Percentiles rank a stretch among this genome's conserved stretches.
These are phyloP conservation scores for Pseudogymnoascus sp. DNA, from an alignment of 2,329 filamentous ascomycete genomes.

Conservation along the genomic window DNA sequence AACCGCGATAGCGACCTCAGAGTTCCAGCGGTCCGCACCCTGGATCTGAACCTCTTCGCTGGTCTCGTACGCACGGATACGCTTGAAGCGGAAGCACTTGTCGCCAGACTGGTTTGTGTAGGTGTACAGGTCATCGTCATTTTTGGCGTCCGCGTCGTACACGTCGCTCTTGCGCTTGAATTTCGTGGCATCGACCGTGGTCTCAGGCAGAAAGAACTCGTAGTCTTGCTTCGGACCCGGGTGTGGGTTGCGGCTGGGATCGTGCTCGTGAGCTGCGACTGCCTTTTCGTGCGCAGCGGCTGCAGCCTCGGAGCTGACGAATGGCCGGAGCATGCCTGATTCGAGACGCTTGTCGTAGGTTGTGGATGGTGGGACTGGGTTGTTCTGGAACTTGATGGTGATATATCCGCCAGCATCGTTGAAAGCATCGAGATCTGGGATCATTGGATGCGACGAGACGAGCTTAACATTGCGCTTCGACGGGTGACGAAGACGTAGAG, in stretches of 20 bases:
- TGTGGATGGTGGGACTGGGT: constrained; percentile 46
- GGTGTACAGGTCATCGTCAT: constrained; percentile 48
- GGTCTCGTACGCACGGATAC: constrained; percentile 58
- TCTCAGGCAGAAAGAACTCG: constrained; percentile 56
- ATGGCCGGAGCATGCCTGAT: constrained; percentile 52
- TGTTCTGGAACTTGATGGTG: constrained; percentile 59
- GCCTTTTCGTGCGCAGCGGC: constrained; percentile 41
- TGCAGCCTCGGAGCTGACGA: constrained; percentile 47
- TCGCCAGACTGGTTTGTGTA: constrained; percentile 37
- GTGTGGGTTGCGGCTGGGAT: constrained; percentile 47
- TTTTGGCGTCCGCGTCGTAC: constrained; percentile 42
- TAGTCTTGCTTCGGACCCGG: constrained; percentile 55
- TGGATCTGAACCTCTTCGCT: constrained; percentile 42
- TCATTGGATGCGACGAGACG: constrained; percentile 50
- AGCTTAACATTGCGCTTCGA: constrained; percentile 48
- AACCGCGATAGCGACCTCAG: constrained; percentile 54
- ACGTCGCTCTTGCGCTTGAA: constrained; percentile 56
- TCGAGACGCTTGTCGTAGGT: constrained; percentile 55
- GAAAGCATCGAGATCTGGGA: constrained; percentile 61
- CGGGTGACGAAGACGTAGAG: constrained; percentile 47
- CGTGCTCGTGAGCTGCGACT: constrained; percentile 47
- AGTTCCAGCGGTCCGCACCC: constrained; percentile 52
- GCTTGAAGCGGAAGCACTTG: constrained; percentile 52
- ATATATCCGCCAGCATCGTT: constrained; percentile 62
- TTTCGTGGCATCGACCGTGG: constrained; percentile 37